phyloP scores from a whole-genome alignment of 176 grass and related monocot genomes.

The Triticum urartu region DNA sequence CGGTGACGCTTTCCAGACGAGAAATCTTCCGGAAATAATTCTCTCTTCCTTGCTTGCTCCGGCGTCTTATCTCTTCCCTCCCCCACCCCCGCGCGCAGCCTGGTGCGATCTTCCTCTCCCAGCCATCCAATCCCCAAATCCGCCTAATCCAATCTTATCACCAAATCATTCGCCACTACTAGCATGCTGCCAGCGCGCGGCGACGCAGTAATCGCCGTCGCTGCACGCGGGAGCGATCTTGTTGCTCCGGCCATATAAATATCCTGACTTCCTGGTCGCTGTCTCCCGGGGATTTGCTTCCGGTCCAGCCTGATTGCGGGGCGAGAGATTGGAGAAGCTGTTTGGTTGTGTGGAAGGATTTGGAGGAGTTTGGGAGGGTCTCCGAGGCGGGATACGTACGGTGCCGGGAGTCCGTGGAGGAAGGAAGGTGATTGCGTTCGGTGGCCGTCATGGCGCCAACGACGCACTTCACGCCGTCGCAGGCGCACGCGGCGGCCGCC shows the following conservation, averaged over 20 bases:
- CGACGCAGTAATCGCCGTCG: neutral
- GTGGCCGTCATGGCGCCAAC: slow-evolving; percentile 59
- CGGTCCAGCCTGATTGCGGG: neutral
- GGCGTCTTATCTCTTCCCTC: slow-evolving; percentile 45
- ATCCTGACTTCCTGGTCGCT: neutral
- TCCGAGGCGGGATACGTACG: slow-evolving; percentile 2
- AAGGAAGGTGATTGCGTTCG: slow-evolving; percentile 21
- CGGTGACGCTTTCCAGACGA: neutral
- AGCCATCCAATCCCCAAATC: slow-evolving; percentile 17
- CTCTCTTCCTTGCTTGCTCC: slow-evolving; percentile 5
- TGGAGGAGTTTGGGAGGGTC: slow-evolving; percentile 9
- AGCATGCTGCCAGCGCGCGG: neutral
- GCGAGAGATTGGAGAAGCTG: neutral
- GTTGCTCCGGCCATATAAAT: neutral
- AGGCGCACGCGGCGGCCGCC: slow-evolving; percentile 49
- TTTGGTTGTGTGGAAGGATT: neutral
- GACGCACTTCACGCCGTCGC: slow-evolving; percentile 69
- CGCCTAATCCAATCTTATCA: slow-evolving; percentile 42
- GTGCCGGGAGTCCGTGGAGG: neutral
- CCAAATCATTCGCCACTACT: slow-evolving; percentile 13
- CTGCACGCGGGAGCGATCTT: slow-evolving; percentile 6
- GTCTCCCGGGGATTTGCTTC: neutral
- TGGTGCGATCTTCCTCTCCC: slow-evolving; percentile 26
- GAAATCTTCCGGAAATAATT: neutral
- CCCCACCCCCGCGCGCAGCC: neutral